Percentiles rank a stretch among this genome's conserved stretches.
Evolutionary conservation across 257 asterid genomes (phyloP).

Genomic region (Henckelia pumila): DNA sequence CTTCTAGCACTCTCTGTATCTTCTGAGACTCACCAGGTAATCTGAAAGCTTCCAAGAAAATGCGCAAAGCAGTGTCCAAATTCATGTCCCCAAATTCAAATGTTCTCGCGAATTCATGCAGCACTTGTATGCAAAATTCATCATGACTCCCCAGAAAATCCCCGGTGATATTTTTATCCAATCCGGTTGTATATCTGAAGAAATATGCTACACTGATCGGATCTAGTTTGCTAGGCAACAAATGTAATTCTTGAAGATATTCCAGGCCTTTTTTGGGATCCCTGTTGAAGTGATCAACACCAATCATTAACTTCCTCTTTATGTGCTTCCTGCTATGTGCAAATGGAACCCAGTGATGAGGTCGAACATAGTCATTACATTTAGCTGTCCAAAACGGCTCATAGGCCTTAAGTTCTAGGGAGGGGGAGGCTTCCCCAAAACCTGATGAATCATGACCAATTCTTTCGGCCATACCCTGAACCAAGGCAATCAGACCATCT

Average conservation of each 20-base stretch:
- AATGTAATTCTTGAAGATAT: slow-evolving; percentile 60
- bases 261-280: slow-evolving; percentile 86
- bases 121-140: slow-evolving; percentile 78
- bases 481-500: slow-evolving; percentile 87
- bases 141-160: slow-evolving; percentile 89
- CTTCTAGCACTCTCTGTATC: slow-evolving; percentile 92
- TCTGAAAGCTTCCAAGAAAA: slow-evolving; percentile 84
- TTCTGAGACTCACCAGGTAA: slow-evolving; percentile 97
- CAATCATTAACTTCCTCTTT: slow-evolving; percentile 71
- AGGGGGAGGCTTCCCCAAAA: slow-evolving; percentile 34
- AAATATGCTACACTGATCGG: slow-evolving; percentile 73
- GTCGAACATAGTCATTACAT: slow-evolving; percentile 61
- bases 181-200: slow-evolving; percentile 70
- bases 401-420: slow-evolving; percentile 47
- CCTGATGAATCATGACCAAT: slow-evolving; percentile 53
- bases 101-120: slow-evolving; percentile 76
- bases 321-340: slow-evolving; percentile 66
- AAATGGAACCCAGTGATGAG: slow-evolving; percentile 77
- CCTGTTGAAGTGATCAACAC: slow-evolving; percentile 83
- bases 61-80: slow-evolving; percentile 81
- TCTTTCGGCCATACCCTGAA: slow-evolving; percentile 82
- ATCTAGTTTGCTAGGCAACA: slow-evolving; percentile 74
- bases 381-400: slow-evolving; percentile 70
- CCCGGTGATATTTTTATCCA: slow-evolving; percentile 79
- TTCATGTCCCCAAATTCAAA: slow-evolving; percentile 74